Conservation (phyloP, 768 basidiomycete species). For the Cystofilobasidium capitatum region DNA sequence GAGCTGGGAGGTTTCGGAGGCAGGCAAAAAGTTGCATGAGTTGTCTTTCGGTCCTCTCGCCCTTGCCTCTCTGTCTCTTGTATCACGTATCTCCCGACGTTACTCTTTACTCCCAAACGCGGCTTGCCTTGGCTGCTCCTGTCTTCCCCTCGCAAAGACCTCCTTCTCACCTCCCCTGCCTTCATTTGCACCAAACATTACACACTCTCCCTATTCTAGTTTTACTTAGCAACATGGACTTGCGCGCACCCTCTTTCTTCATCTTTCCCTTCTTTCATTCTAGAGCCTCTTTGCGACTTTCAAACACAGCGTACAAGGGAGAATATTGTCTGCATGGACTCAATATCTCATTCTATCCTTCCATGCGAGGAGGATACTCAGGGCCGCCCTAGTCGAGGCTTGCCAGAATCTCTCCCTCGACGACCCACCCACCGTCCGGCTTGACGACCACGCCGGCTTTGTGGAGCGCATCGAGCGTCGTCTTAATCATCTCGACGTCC, state of each 20-base stretch:
- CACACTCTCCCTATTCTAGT: no score
- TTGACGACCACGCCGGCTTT: constrained; percentile 63
- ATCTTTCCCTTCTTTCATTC: no score
- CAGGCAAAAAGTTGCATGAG: constrained; percentile 7
- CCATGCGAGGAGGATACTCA: no score
- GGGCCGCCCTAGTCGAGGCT: constrained; percentile 19
- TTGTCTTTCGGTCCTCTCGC: neutral
- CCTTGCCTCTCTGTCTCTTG: neutral
- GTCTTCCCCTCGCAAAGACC: neutral
- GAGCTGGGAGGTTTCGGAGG: constrained; percentile 33
- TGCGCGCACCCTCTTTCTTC: no score
- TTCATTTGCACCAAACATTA: no score
- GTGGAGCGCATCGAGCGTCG: constrained; percentile 61
- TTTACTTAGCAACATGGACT: no score
- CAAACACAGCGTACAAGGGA: no score
- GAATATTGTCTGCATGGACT: no score
- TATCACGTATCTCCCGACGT: neutral
- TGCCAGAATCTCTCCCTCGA: constrained; percentile 34
- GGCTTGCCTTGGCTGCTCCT: neutral
- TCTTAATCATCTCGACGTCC: constrained; percentile 53
- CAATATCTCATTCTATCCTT: no score
- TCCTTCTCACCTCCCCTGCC: no score
- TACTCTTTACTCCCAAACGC: neutral
- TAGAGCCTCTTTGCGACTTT: no score
- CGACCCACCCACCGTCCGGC: constrained; percentile 46